Percentiles rank a stretch among this genome's conserved stretches.
Evolutionary conservation across 257 asterid genomes (phyloP).

Genomic region (Fraxinus excelsior): DNA sequence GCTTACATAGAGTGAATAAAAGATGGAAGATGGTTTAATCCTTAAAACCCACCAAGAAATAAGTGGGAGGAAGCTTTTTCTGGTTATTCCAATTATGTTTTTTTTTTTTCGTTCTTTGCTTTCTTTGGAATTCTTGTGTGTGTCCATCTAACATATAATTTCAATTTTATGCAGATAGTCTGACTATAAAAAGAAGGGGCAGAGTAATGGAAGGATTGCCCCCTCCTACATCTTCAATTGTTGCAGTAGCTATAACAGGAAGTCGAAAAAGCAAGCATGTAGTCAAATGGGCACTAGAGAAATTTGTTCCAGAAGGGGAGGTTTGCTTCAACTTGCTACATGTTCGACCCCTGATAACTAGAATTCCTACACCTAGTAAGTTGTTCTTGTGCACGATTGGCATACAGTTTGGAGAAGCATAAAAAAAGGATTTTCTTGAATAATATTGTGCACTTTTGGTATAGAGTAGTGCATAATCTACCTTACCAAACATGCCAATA

Average conservation of each 20-base stretch:
- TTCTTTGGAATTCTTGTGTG: background rate
- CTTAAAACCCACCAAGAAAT: background rate
- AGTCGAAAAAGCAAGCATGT: slow-evolving; percentile 56
- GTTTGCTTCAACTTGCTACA: slow-evolving; percentile 63
- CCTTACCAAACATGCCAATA: background rate
- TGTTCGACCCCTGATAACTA: slow-evolving; percentile 54
- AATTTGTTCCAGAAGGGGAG: slow-evolving; percentile 73
- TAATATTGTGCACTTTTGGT: no score
- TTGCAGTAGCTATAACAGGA: slow-evolving; percentile 65
- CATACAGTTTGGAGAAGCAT: background rate
- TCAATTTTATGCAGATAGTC: slow-evolving; percentile 21
- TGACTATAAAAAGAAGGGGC: slow-evolving; percentile 19
- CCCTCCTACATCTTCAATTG: slow-evolving; percentile 38
- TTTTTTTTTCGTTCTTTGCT: background rate
- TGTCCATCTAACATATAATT: background rate
- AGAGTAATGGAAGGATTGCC: slow-evolving; percentile 41
- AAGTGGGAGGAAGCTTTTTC: background rate
- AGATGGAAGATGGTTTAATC: background rate
- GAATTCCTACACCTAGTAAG: slow-evolving; percentile 91
- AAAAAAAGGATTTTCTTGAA: background rate
- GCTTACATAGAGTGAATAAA: background rate
- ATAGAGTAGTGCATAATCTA: no score
- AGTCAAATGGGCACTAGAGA: slow-evolving; percentile 87
- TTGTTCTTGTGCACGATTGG: background rate
- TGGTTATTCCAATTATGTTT: background rate